Percentiles rank a stretch among this genome's conserved stretches.
Conservation (phyloP, 2,329 filamentous ascomycete genomes). For the Sarocladiaceae sp. region DNA sequence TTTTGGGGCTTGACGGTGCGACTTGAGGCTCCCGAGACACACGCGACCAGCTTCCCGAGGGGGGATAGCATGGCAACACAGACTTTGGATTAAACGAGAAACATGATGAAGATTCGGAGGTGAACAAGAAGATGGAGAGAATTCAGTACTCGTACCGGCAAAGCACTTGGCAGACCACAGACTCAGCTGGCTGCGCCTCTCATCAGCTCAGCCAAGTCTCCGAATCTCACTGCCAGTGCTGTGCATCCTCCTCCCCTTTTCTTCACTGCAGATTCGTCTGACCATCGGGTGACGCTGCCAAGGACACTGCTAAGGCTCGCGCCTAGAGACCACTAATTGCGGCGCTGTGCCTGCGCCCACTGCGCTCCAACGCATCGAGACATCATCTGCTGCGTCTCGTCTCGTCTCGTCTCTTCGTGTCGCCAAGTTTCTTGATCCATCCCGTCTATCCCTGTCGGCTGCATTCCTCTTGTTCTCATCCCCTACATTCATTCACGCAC, state of each 20-base stretch:
- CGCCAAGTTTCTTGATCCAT: background rate
- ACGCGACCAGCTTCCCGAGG: slow-evolving; percentile 9
- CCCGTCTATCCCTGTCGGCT: background rate
- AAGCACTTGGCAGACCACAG: background rate
- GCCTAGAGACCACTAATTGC: background rate
- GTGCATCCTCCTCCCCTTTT: too few relatives aligned
- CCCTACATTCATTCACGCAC: background rate
- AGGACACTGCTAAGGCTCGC: background rate
- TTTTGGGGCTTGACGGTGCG: background rate
- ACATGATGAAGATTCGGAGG: background rate
- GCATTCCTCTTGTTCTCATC: background rate
- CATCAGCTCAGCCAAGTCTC: too few relatives aligned
- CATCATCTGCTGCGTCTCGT: background rate
- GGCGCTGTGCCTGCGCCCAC: background rate
- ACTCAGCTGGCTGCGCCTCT: too few relatives aligned
- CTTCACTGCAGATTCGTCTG: too few relatives aligned
- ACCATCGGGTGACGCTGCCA: background rate
- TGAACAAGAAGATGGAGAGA: background rate
- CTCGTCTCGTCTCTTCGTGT: background rate
- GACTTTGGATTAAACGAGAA: background rate
- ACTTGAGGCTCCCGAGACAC: background rate
- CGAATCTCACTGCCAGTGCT: too few relatives aligned
- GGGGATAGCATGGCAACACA: background rate
- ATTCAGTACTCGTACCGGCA: background rate
- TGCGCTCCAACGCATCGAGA: background rate